These are phyloP conservation scores for Vitellaria paradoxa DNA, from an alignment of 179 eudicot species.

Conservation along the genomic window DNA sequence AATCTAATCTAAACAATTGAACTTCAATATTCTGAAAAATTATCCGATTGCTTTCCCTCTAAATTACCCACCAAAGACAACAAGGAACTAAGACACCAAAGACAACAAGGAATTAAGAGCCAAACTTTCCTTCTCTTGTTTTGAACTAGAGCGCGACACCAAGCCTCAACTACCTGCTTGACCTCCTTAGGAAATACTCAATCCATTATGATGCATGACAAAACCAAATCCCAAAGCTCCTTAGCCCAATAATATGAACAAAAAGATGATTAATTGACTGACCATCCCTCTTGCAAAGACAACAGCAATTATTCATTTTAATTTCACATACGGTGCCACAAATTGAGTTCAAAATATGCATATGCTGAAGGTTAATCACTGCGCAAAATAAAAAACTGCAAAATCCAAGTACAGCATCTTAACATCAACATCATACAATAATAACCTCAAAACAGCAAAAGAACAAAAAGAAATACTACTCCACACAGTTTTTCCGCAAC, in stretches of 20 bases:
- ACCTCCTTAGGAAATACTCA: too few species aligned
- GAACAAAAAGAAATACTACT: neutral
- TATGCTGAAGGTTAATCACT: neutral
- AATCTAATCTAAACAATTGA: too few species aligned
- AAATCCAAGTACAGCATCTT: neutral
- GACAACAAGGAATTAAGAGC: too few species aligned
- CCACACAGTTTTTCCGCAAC: neutral
- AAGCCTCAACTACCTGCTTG: too few species aligned
- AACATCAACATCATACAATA: neutral
- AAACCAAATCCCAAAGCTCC: conserved; percentile 68
- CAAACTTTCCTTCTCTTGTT: too few species aligned
- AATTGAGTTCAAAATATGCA: neutral
- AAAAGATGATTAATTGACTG: neutral
- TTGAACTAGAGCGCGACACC: too few species aligned
- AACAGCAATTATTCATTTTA: neutral
- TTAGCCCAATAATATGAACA: neutral
- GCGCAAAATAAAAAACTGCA: neutral
- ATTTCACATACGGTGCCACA: neutral
- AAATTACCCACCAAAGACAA: too few species aligned
- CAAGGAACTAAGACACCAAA: too few species aligned
- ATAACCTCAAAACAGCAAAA: neutral
- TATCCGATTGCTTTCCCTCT: too few species aligned
- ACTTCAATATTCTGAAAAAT: too few species aligned
- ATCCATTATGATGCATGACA: too few species aligned
- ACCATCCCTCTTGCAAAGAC: neutral